Conservation (phyloP, 169 alveolate species). For the Neospora caninum region DNA sequence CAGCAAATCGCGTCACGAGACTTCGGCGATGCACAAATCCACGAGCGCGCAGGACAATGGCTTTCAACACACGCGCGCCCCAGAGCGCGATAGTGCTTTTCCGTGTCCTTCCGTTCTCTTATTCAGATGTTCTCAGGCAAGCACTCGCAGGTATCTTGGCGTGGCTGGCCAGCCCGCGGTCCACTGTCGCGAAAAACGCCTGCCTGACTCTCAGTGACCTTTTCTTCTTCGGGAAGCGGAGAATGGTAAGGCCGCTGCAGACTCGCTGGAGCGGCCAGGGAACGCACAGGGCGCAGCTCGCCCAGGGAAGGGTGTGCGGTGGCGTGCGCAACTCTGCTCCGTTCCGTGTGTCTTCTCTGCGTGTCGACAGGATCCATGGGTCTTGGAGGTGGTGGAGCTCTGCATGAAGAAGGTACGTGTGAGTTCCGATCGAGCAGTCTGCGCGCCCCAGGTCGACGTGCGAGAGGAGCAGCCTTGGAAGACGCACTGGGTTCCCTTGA, state of each 20-base stretch:
- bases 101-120: not conserved
- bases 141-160: not conserved
- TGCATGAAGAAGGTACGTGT: constrained; percentile 19
- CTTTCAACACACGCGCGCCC: too few species aligned
- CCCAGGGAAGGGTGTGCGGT: too few species aligned
- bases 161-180: constrained; percentile 36
- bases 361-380: not conserved
- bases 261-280: not conserved
- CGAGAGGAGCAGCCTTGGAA: too few species aligned
- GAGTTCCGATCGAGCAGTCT: too few species aligned
- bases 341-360: not conserved
- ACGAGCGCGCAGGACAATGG: too few species aligned
- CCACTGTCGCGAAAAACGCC: constrained; percentile 38
- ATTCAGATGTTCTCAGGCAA: not conserved
- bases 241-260: not conserved
- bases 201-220: constrained; percentile 25
- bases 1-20: too few species aligned
- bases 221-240: not conserved
- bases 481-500: too few species aligned
- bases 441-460: too few species aligned
- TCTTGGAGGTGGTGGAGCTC: constrained; percentile 3
- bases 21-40: too few species aligned
- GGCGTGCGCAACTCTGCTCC: not conserved
- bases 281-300: too few species aligned
- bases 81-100: not conserved